Conservation (phyloP, 768 basidiomycete genomes). For the Panaeolus papilionaceus region DNA sequence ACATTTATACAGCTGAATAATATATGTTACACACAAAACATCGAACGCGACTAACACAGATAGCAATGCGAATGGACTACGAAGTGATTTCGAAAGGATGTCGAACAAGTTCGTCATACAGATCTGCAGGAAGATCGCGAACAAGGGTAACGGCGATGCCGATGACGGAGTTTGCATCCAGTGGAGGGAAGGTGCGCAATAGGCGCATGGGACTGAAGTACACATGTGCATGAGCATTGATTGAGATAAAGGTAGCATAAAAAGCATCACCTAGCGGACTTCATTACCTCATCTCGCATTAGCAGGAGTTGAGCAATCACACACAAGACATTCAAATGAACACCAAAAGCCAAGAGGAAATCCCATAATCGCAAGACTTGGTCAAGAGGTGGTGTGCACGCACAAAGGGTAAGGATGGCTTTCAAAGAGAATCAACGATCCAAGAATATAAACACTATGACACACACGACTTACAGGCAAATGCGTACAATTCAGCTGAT, state of each 20-base stretch:
- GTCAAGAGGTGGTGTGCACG: slow-evolving; percentile 95
- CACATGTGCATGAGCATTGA: neutral
- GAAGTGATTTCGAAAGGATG: slow-evolving; percentile 75
- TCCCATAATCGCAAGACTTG: slow-evolving; percentile 97
- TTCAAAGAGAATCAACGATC: slow-evolving; percentile 8
- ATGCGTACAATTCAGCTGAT: slow-evolving; percentile 96
- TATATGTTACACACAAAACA: slow-evolving; percentile 16
- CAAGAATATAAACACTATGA: neutral
- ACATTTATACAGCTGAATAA: slow-evolving; percentile 10
- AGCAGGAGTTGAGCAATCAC: slow-evolving; percentile 94
- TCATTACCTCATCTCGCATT: slow-evolving; percentile 91
- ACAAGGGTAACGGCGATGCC: slow-evolving; percentile 95
- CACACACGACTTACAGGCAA: slow-evolving; percentile 73
- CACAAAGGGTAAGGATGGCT: slow-evolving; percentile 96
- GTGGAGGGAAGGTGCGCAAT: slow-evolving; percentile 90
- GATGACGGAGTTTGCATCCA: slow-evolving; percentile 87
- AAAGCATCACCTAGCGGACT: slow-evolving; percentile 72
- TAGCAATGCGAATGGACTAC: slow-evolving; percentile 26
- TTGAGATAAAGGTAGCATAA: neutral
- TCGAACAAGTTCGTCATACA: slow-evolving; percentile 88
- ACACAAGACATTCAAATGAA: slow-evolving; percentile 95
- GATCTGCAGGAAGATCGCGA: slow-evolving; percentile 83
- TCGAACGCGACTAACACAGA: neutral
- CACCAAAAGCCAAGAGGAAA: slow-evolving; percentile 95
- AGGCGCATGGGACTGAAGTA: slow-evolving; percentile 87